These are phyloP conservation scores for Takashimella tepidaria DNA, from an alignment of 1,284 basidiomycete genomes.

Conservation along the genomic window DNA sequence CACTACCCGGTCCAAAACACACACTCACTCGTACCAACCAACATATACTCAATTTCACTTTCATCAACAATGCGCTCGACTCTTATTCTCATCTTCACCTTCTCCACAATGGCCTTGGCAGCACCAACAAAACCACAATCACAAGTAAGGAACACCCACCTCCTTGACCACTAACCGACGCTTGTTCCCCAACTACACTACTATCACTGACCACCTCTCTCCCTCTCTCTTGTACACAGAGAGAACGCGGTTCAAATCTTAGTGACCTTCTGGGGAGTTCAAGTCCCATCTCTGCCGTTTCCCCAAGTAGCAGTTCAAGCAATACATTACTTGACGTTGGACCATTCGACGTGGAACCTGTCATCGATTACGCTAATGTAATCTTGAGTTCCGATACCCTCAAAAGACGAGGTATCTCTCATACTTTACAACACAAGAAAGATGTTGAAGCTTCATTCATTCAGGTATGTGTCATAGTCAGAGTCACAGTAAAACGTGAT, in stretches of 20 bases:
- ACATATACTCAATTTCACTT: no score
- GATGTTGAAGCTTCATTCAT: background rate
- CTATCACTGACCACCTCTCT: background rate
- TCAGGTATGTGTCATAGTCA: no score
- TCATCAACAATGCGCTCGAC: no score
- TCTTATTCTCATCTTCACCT: no score
- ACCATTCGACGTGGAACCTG: background rate
- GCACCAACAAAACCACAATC: no score
- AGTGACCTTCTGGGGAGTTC: constrained; percentile 12
- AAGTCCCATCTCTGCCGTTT: background rate
- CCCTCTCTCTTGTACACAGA: no score
- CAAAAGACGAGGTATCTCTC: background rate
- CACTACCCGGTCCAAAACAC: no score
- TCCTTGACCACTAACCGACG: no score
- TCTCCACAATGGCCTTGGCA: no score
- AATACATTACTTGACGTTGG: background rate
- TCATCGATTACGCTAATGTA: background rate
- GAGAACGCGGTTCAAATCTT: constrained; percentile 24
- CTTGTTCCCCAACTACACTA: background rate
- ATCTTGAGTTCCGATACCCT: background rate
- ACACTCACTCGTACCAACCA: no score
- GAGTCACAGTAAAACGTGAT: no score
- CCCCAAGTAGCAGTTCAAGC: background rate
- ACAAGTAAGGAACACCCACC: no score
- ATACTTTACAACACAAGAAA: background rate